Percentiles rank a stretch among this genome's conserved stretches.
These are phyloP conservation scores for Tolypocladium endophyticum DNA, from an alignment of 2,329 filamentous ascomycete species.

Conservation along the genomic window DNA sequence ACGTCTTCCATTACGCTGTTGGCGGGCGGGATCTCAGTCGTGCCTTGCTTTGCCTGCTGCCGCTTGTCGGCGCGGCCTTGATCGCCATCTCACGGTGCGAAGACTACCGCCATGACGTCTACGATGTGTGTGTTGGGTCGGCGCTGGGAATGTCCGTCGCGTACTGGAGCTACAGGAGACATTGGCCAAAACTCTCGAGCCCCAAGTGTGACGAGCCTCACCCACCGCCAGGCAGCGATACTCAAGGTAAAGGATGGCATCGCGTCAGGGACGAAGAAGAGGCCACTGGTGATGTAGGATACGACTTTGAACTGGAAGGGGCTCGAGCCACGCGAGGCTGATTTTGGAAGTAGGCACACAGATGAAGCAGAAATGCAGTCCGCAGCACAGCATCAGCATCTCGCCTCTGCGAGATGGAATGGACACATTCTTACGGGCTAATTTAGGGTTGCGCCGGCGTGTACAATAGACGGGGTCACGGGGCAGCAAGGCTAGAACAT, in stretches of 20 bases:
- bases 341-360: constrained; percentile 3
- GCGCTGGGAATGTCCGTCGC: constrained; percentile 48
- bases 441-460: background rate
- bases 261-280: constrained; percentile 46
- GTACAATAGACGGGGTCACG: background rate
- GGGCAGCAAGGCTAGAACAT: constrained; percentile 1
- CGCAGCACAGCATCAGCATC: background rate
- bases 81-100: constrained; percentile 60
- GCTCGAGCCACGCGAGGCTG: constrained; percentile 13
- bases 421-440: background rate
- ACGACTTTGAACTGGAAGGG: constrained; percentile 11
- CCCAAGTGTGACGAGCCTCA: constrained; percentile 47
- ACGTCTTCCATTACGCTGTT: constrained; percentile 38
- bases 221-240: constrained; percentile 30
- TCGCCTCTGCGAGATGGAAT: too few species aligned
- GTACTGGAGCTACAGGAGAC: constrained; percentile 56
- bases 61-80: constrained; percentile 52
- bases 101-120: constrained; percentile 63
- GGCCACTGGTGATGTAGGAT: constrained; percentile 28
- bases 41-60: constrained; percentile 45
- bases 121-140: constrained; percentile 54
- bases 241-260: constrained; percentile 21
- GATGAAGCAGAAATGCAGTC: background rate
- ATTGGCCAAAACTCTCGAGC: constrained; percentile 47
- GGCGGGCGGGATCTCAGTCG: constrained; percentile 42